phyloP scores from a whole-genome alignment of 257 asterid genomes.

The Ophiorrhiza pumila region DNA sequence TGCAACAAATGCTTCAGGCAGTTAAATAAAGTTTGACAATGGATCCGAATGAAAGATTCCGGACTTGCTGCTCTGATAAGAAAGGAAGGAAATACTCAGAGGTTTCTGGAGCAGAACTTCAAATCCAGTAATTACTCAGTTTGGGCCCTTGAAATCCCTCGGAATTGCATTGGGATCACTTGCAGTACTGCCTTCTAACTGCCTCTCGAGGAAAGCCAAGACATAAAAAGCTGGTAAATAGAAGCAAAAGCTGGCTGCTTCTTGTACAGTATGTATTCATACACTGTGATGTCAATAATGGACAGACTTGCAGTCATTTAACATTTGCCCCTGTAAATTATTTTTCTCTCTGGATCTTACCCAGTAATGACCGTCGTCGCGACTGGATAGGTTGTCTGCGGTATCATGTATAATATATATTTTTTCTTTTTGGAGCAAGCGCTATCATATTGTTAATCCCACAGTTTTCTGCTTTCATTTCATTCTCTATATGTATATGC shows the following conservation, averaged over 20 bases:
- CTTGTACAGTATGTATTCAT: constrained; percentile 38
- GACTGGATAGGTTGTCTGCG: background rate
- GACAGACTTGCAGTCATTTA: constrained; percentile 7
- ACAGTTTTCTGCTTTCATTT: no score
- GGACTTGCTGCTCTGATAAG: background rate
- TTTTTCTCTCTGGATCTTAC: background rate
- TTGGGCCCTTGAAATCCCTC: background rate
- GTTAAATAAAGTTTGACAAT: constrained; percentile 15
- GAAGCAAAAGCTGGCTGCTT: constrained; percentile 9
- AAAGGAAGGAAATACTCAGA: constrained; percentile 5
- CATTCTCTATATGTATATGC: no score
- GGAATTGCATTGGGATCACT: background rate
- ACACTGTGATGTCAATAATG: constrained; percentile 37
- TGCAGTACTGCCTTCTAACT: constrained; percentile 9
- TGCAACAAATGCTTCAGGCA: constrained; percentile 33
- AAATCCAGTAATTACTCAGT: background rate
- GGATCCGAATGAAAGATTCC: background rate
- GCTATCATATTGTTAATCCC: background rate
- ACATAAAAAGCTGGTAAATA: constrained; percentile 17
- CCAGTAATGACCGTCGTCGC: background rate
- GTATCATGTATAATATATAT: background rate
- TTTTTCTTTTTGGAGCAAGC: background rate
- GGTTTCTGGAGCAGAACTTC: background rate
- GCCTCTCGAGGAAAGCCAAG: constrained; percentile 1
- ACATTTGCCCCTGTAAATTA: constrained; percentile 19